Evolutionary conservation across 306 rosid species (phyloP), one percentile per base, ranked within the genome.

Genomic region (Cicer pinnatifidum): DNA sequence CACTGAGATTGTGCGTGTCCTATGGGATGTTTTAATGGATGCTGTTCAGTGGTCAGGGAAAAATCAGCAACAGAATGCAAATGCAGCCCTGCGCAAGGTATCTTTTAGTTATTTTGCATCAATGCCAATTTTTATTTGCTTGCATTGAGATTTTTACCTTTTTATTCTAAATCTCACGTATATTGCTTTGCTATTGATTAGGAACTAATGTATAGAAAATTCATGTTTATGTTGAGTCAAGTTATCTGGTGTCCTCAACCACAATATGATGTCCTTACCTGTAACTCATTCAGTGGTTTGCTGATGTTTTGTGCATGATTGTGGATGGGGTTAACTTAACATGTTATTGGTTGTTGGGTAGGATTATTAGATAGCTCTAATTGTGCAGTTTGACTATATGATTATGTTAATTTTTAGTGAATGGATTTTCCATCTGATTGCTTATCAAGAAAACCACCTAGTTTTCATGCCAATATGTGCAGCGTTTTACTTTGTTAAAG

Each of bases 31-130:
- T 80, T 84, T 95, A 67, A 95, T 95, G 99, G 99, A 95, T 80
- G 99, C 99, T 71, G 99, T 95, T 71, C 99, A 95, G 93, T 95
- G 99, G 99, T 95, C 99, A 6, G 99, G 99, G 47, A 95, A 95
- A 85, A 95, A 95, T 75, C 99, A 95, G 92, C 99, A 95, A 69
- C 99, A 95, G 84, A 95, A 95, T 84, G 99, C 99, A 58, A 92
- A 95, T 84, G 59, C 99, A 19, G 99, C 99, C 76, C 86, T 95
- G 63, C 99, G 99, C 45, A 97, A 95, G 97, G 99, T 92, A 77
- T 17, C 45, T 9, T 19, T 53, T 12, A 10, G 57, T 63, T 73
- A 44, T 20, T 58, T 47, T 73, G 23, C 45, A 16, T 71, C 8
- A 39, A 10, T 51, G 51, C 75, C 67, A 19, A 23, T 23, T 23